Conservation (phyloP, 176 grass and related monocot species). For the Poa annua region DNA sequence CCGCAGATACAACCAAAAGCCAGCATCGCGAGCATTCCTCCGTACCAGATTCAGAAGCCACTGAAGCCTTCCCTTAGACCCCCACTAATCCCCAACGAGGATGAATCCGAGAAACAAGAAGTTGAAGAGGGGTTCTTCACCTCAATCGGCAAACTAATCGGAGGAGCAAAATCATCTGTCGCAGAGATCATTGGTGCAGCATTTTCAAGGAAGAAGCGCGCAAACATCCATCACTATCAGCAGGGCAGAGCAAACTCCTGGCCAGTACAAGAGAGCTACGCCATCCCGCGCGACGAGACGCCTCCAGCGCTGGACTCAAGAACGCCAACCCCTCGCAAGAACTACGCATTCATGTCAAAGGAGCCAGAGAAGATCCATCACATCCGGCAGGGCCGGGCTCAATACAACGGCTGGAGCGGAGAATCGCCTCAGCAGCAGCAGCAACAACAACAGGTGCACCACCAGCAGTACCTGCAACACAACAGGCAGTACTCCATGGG, state of each 20-base stretch:
- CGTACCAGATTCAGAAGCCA: constrained; percentile 71
- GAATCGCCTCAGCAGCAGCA: constrained; percentile 52
- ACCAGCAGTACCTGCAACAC: constrained; percentile 83
- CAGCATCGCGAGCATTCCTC: constrained; percentile 60
- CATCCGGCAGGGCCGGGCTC: constrained; percentile 58
- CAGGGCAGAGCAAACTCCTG: constrained; percentile 45
- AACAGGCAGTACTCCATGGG: constrained; percentile 70
- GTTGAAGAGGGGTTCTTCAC: constrained; percentile 67
- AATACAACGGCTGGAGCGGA: constrained; percentile 53
- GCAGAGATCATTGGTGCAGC: constrained; percentile 51
- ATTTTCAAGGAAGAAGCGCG: constrained; percentile 65
- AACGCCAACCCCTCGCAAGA: constrained; percentile 64
- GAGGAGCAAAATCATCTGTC: constrained; percentile 59
- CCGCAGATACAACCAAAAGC: constrained; percentile 47
- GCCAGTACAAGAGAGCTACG: constrained; percentile 66
- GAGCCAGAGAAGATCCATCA: constrained; percentile 83
- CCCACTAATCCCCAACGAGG: constrained; percentile 62
- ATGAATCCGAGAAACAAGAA: constrained; percentile 66
- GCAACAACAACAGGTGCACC: constrained; percentile 51
- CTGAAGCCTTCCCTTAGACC: constrained; percentile 53
- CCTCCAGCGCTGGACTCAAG: constrained; percentile 63
- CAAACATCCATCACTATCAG: constrained; percentile 42
- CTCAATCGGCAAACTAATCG: constrained; percentile 57
- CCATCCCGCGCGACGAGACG: constrained; percentile 60
- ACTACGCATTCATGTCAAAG: constrained; percentile 81